These are phyloP conservation scores for Cutaneotrichosporon spelunceum DNA, from an alignment of 1,284 basidiomycete species.

Conservation along the genomic window DNA sequence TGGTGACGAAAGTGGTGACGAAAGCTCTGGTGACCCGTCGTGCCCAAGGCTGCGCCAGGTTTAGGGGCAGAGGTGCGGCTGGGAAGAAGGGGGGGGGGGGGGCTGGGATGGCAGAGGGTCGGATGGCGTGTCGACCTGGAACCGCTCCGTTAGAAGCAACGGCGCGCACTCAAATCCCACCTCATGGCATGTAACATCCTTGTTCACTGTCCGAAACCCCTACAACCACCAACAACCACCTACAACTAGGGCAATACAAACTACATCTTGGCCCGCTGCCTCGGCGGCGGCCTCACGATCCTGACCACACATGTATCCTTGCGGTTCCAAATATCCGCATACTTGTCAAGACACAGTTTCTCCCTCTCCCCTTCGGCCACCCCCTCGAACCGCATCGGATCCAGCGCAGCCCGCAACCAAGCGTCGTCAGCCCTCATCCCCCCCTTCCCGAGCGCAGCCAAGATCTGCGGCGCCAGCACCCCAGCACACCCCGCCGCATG, in stretches of 20 bases:
- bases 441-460: slow-evolving; percentile 11
- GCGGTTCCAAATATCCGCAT: slow-evolving; percentile 35
- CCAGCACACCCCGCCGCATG: slow-evolving; percentile 29
- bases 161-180: neutral
- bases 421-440: slow-evolving; percentile 1
- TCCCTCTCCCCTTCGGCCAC: slow-evolving; percentile 7
- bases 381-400: slow-evolving; percentile 38
- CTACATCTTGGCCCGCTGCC: slow-evolving; percentile 1
- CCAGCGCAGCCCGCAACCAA: slow-evolving; percentile 23
- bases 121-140: no score
- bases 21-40: no score
- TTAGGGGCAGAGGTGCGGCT: no score
- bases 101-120: no score
- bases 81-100: no score
- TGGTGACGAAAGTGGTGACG: neutral
- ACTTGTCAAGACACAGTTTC: slow-evolving; percentile 23
- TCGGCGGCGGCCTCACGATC: neutral
- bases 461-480: slow-evolving; percentile 28
- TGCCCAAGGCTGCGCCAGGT: no score
- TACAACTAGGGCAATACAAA: neutral
- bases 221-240: neutral
- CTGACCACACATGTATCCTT: slow-evolving; percentile 10
- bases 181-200: neutral
- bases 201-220: neutral
- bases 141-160: no score